Evolutionary conservation across 176 grass and related monocot species (phyloP), one percentile per base, ranked within the genome.

Genomic region (Saccharum spontaneum): DNA sequence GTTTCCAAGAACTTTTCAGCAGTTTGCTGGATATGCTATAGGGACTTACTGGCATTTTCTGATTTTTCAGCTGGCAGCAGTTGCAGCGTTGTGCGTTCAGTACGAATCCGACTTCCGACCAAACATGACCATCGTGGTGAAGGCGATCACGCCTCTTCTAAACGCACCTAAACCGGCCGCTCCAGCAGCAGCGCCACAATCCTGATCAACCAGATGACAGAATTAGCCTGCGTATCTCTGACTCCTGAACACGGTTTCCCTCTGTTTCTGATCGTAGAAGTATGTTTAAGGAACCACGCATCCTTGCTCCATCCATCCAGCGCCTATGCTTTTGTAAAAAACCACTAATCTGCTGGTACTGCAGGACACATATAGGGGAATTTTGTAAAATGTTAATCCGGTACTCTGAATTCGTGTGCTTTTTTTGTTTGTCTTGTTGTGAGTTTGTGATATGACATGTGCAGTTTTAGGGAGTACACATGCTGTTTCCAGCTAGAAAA

Each of bases 111-210:
- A 96, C 81, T 96, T 96, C 79, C 89, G 94, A n/a, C 94, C 94
- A 0, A 96, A 96, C 89, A 96, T 96, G 94, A 96, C 91, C 17
- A 96, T 96, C 23, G 94, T 96, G 0, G 94, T 96, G 41, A 96
- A 96, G 83, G 91, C 94, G 4, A 90, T 96, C 73, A 87, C 91
- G 64, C 94, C 94, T 74, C 94, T 96, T 87, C 91, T 96, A 37
- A 92, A 87, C 70, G 38, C 81, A 1, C 72, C 72, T 0, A 92
- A 92, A 80, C 90, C 80, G n/a, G 63, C 78, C 12, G 84, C 36
- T 48, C 70, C 80, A 9, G 38, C 69, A 24, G 80, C 61, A 24
- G 80, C 61, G 16, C 50, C 87, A 13, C 83, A 54, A 38, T 76
- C 73, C 80, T 92, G 84, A 92, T 75, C 39, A 7, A 80, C 44